Base-by-base conservation (phyloP, 1,284 basidiomycete genomes). In the Athelia sp. region DNA sequence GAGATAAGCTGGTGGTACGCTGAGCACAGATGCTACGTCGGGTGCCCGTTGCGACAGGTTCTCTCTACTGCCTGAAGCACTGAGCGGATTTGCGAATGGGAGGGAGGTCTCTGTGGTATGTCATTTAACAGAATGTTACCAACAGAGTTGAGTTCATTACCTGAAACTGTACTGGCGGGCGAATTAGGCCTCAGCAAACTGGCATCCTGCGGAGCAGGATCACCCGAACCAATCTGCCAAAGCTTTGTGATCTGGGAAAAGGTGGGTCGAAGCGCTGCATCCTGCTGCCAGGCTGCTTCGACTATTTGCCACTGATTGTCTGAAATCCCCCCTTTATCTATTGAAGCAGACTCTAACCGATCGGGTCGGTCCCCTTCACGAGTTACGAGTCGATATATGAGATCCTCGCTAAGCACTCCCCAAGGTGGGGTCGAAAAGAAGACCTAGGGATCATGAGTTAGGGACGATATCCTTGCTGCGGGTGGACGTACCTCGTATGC, bases 241-340 rank as follows among this genome's bases (percentile, higher is more conserved):
- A 57, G 26, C 18, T 50, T 43, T 15, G 54, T 24, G 22, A 57
- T 52, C 43, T 58, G 56, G 49, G 59, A 56, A 47, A 62, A 62
- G 11, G 50, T 62, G 14, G 61, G 61, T n/a, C 61, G 53, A 21
- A 57, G 44, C 3, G 59, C 52, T 4, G 59, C 53, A 26, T 58
- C 57, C 14, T 50, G 46, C 46, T 59, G 54, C 62, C 62, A 63
- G 4, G 59, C 55, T 40, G 58, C 58, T 47, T 60, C 61, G 32
- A 63, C 54, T 10, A 62, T 50, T 4, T 54, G 55, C 62, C 62
- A 63, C 2, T 58, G 54, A 26, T 53, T 46, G 36, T 59, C 56
- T 4, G 56, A 57, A 11, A 63, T 34, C 17, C 54, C 61, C 11
- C 21, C 22, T 6, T 38, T 32, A 4, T 36, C 21, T 29, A 26